A percentile compares a stretch with the other conserved stretches of the same genome.
Conservation (phyloP, 139 green algal genomes). For the Pseudopediastrum boryanum region DNA sequence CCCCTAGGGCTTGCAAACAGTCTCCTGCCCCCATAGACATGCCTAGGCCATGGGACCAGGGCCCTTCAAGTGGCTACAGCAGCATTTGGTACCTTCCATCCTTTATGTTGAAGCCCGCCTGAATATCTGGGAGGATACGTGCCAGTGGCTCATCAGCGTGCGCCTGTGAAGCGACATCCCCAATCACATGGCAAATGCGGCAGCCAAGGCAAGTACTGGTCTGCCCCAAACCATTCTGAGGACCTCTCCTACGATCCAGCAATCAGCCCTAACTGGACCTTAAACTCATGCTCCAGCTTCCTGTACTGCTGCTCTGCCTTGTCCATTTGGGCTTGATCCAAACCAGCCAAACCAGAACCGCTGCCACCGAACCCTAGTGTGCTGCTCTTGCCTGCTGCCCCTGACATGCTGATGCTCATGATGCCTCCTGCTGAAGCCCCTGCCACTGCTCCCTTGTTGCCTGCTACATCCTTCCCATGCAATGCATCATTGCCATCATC, state of each 20-base stretch:
- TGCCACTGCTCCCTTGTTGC: constrained; percentile 29
- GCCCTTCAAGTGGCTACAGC: no score
- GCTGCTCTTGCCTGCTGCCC: not conserved
- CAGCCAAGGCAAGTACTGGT: no score
- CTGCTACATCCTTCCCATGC: constrained; percentile 20
- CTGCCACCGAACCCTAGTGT: not conserved
- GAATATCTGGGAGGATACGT: no score
- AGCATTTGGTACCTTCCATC: no score
- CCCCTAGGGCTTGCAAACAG: no score
- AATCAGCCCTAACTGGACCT: constrained; percentile 44
- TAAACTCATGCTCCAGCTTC: constrained; percentile 56
- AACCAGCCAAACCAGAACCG: constrained; percentile 8
- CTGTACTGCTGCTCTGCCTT: constrained; percentile 56
- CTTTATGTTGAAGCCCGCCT: no score
- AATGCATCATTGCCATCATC: not conserved
- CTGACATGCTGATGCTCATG: not conserved
- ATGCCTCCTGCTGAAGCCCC: constrained; percentile 8
- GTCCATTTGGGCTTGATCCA: constrained; percentile 40
- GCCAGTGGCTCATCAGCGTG: no score
- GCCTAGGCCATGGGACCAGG: no score
- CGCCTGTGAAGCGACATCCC: no score
- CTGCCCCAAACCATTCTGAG: no score
- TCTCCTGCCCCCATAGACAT: no score
- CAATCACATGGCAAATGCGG: no score
- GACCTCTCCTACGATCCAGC: not conserved